These are phyloP conservation scores for Sarcodon sp. DNA, from an alignment of 768 basidiomycete genomes.

Conservation along the genomic window DNA sequence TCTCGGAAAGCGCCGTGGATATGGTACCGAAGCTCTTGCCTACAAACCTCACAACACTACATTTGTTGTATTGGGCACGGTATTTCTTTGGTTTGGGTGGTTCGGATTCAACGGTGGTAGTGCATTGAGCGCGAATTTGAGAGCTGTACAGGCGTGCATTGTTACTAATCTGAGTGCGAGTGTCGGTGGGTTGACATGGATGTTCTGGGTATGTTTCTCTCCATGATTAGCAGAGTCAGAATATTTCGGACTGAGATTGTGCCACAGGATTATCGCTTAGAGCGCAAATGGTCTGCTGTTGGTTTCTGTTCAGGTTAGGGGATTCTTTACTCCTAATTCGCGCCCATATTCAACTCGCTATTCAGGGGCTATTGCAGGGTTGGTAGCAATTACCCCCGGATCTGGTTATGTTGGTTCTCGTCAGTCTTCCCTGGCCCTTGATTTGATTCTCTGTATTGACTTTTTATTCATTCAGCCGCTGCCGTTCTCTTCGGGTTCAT, in stretches of 20 bases:
- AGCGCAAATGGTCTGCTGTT: conserved; percentile 86
- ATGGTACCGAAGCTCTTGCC: conserved; percentile 79
- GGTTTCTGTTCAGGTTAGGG: conserved; percentile 84
- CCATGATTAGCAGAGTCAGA: neutral
- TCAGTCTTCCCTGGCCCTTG: conserved; percentile 20
- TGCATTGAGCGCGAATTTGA: conserved; percentile 78
- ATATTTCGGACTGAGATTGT: neutral
- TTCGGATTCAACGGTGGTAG: conserved; percentile 93
- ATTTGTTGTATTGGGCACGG: conserved; percentile 88
- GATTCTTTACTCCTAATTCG: neutral
- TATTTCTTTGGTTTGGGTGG: conserved; percentile 94
- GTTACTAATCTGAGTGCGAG: conserved; percentile 88
- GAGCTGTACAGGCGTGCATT: conserved; percentile 81
- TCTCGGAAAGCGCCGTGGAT: conserved; percentile 84
- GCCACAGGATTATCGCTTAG: conserved; percentile 72
- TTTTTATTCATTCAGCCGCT: conserved; percentile 36
- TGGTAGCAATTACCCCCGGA: conserved; percentile 83
- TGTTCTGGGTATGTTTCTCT: conserved; percentile 55
- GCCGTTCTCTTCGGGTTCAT: conserved; percentile 78
- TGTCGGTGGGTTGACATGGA: conserved; percentile 86
- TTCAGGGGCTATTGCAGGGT: conserved; percentile 51
- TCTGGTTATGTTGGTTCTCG: conserved; percentile 74
- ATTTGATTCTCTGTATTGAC: neutral
- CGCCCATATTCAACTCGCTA: neutral
- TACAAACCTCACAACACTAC: conserved; percentile 94